Percentiles rank a stretch among this genome's conserved stretches.
These are phyloP conservation scores for Suillus spraguei DNA, from an alignment of 768 basidiomycete genomes.

Conservation along the genomic window DNA sequence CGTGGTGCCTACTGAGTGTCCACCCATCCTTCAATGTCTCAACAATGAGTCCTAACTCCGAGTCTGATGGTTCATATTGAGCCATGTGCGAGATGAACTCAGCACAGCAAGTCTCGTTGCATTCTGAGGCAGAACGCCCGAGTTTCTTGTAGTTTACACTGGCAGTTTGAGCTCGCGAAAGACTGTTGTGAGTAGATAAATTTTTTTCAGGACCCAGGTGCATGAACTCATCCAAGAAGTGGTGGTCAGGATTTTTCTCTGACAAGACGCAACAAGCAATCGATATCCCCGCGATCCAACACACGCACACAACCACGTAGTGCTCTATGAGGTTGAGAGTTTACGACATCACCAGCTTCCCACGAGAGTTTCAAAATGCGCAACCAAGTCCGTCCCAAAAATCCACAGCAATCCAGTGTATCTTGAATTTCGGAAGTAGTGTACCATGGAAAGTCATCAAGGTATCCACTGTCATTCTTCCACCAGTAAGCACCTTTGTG, in stretches of 20 bases:
- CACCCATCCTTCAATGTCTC: too few species aligned
- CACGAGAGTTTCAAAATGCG: constrained; percentile 1
- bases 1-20: too few species aligned
- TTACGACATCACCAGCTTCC: constrained; percentile 20
- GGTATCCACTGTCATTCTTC: too few species aligned
- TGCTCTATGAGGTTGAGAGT: constrained; percentile 12
- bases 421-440: too few species aligned
- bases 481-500: too few species aligned
- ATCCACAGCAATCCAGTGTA: too few species aligned
- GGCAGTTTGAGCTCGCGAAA: constrained; percentile 28
- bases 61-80: too few species aligned
- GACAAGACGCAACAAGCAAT: neutral
- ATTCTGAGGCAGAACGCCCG: constrained; percentile 12
- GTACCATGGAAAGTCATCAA: too few species aligned
- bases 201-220: constrained; percentile 1
- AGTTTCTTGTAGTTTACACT: constrained; percentile 34
- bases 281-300: neutral
- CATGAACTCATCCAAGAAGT: neutral
- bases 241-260: neutral
- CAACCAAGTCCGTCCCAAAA: too few species aligned
- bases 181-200: constrained; percentile 37
- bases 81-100: too few species aligned
- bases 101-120: too few species aligned
- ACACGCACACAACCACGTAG: neutral
- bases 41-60: too few species aligned